A percentile compares a stretch with the other conserved stretches of the same genome.
Conservation (phyloP, 495 filamentous ascomycete species). For the Polyplosphaeria fusca region DNA sequence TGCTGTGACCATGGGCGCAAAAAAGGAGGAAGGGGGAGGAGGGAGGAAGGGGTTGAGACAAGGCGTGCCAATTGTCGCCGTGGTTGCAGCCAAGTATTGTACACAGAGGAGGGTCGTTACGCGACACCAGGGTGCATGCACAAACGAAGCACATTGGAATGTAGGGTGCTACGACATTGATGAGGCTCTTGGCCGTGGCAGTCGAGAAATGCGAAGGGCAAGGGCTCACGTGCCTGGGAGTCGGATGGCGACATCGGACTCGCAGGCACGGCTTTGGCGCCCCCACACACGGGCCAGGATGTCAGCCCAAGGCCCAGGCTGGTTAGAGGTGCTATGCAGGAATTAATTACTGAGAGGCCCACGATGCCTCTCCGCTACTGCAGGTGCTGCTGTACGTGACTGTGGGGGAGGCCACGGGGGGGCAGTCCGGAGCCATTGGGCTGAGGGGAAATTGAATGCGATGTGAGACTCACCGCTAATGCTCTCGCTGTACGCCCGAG, state of each 20-base stretch:
- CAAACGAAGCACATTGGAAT: too few species aligned
- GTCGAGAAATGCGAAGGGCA: not conserved
- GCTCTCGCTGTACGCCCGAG: not conserved
- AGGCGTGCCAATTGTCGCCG: not conserved
- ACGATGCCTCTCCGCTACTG: conserved; percentile 22
- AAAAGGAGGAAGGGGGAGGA: not conserved
- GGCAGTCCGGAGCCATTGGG: conserved; percentile 4
- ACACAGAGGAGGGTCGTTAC: not conserved
- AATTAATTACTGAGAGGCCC: not conserved
- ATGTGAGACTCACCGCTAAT: conserved; percentile 25
- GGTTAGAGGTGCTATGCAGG: not conserved
- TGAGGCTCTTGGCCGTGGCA: conserved; percentile 15
- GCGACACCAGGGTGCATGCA: too few species aligned
- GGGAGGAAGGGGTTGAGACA: not conserved
- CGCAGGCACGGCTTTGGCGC: not conserved
- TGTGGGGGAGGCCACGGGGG: conserved; percentile 18
- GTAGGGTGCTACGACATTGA: conserved; percentile 17
- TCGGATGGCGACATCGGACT: conserved; percentile 12
- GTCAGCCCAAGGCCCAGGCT: not conserved
- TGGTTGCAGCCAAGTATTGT: not conserved
- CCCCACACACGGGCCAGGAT: not conserved
- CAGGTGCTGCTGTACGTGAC: conserved; percentile 25
- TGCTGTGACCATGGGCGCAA: conserved; percentile 1
- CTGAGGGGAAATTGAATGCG: not conserved
- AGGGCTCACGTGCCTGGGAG: conserved; percentile 10